A percentile compares a stretch with the other conserved stretches of the same genome.
phyloP scores from a whole-genome alignment of 495 filamentous ascomycete species.

The Mytilinidion resinicola region DNA sequence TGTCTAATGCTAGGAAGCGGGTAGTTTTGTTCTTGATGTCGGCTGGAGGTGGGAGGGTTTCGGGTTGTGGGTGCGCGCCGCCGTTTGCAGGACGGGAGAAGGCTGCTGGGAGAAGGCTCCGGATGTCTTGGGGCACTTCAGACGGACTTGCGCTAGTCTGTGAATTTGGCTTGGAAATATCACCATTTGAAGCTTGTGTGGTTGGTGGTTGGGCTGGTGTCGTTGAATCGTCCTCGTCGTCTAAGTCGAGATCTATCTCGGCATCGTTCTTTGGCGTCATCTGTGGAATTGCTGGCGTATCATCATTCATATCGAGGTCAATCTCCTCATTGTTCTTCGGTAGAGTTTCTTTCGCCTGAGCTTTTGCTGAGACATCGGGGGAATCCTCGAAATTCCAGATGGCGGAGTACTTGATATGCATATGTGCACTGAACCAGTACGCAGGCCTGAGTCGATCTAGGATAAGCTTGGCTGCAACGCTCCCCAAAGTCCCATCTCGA shows the following conservation, averaged over 20 bases:
- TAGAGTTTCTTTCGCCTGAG: background rate
- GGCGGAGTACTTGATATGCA: constrained; percentile 81
- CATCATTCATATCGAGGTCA: constrained; percentile 35
- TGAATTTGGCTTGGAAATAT: background rate
- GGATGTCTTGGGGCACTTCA: constrained; percentile 51
- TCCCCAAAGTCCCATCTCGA: constrained; percentile 64
- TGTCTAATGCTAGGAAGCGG: constrained; percentile 83
- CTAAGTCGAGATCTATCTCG: constrained; percentile 25
- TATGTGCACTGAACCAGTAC: constrained; percentile 91
- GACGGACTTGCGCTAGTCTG: background rate
- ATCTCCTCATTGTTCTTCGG: constrained; percentile 36
- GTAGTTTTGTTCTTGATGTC: constrained; percentile 69
- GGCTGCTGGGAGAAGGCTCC: constrained; percentile 59
- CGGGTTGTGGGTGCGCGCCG: constrained; percentile 14
- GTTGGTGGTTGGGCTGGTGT: constrained; percentile 6
- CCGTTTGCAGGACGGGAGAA: constrained; percentile 44
- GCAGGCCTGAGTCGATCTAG: constrained; percentile 72
- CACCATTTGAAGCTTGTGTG: background rate
- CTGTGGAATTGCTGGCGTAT: constrained; percentile 1
- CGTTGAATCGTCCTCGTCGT: constrained; percentile 12
- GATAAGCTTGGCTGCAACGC: constrained; percentile 64
- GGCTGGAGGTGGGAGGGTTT: constrained; percentile 30
- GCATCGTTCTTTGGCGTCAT: background rate
- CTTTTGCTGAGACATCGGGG: background rate
- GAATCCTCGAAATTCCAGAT: constrained; percentile 53